A percentile compares a stretch with the other conserved stretches of the same genome.
Conservation (phyloP, 176 grass and related monocot species). For the Tillandsia leiboldiana region DNA sequence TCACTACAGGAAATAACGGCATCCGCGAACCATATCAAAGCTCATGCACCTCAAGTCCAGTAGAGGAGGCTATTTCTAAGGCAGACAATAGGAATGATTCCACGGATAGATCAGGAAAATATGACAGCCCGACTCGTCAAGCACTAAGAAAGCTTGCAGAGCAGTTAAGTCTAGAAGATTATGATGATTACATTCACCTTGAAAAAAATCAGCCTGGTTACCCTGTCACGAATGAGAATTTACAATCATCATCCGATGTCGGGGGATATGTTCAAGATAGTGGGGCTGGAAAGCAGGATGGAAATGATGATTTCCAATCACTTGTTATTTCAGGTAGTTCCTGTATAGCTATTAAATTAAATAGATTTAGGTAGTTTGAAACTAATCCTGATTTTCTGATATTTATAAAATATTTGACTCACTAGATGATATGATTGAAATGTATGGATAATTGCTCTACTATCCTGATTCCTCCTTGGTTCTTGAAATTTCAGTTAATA, state of each 20-base stretch:
- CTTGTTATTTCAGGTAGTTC: conserved; percentile 29
- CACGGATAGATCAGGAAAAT: conserved; percentile 30
- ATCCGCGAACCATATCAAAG: conserved; percentile 48
- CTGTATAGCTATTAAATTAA: background rate
- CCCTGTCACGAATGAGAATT: conserved; percentile 15
- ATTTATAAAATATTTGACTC: background rate
- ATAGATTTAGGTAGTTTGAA: background rate
- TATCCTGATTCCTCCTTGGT: too few species aligned
- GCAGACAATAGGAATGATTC: conserved; percentile 27
- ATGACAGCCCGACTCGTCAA: conserved; percentile 18
- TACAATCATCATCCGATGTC: conserved; percentile 5
- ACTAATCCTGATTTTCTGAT: background rate
- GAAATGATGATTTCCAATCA: conserved; percentile 15
- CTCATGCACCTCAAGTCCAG: conserved; percentile 44
- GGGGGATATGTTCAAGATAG: conserved; percentile 14
- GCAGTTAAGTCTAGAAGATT: conserved; percentile 83
- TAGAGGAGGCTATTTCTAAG: conserved; percentile 70
- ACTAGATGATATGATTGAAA: background rate
- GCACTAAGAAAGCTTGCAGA: conserved; percentile 62
- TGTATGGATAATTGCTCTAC: too few species aligned
- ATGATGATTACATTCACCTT: conserved; percentile 73
- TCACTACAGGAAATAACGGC: conserved; percentile 29
- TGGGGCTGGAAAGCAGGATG: conserved; percentile 16
- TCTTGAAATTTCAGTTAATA: too few species aligned
- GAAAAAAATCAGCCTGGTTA: conserved; percentile 21